Percentiles rank a stretch among this genome's conserved stretches.
Conservation (phyloP, 495 filamentous ascomycete genomes). For the Penicillium soppii region DNA sequence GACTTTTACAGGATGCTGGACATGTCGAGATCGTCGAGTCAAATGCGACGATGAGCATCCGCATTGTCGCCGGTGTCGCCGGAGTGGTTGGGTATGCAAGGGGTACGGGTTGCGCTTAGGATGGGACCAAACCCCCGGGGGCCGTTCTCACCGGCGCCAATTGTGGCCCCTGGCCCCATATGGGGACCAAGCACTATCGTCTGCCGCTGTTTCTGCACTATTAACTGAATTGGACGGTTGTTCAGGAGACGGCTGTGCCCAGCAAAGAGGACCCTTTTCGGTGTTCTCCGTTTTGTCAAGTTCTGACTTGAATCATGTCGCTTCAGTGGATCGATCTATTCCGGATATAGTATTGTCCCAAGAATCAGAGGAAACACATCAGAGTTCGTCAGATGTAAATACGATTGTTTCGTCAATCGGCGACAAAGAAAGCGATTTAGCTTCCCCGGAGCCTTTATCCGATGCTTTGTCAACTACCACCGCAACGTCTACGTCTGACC, state of each 20-base stretch:
- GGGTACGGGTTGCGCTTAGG: slow-evolving; percentile 36
- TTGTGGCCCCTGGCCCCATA: slow-evolving; percentile 9
- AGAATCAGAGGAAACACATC: background rate
- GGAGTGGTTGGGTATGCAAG: slow-evolving; percentile 39
- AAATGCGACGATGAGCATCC: slow-evolving; percentile 48
- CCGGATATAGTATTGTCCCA: background rate
- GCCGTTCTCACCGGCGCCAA: slow-evolving; percentile 19
- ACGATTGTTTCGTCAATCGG: background rate
- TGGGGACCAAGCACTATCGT: slow-evolving; percentile 9
- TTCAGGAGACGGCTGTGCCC: slow-evolving; percentile 13
- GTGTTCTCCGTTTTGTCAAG: slow-evolving; percentile 20
- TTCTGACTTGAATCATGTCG: background rate
- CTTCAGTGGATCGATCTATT: background rate
- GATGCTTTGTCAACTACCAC: background rate
- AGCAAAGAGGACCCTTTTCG: slow-evolving; percentile 25
- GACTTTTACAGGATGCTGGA: slow-evolving; percentile 33
- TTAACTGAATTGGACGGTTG: slow-evolving; percentile 19
- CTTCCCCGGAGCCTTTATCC: background rate
- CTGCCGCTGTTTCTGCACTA: slow-evolving; percentile 19
- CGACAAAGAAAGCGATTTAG: background rate
- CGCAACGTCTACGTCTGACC: background rate
- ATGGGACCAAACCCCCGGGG: slow-evolving; percentile 22
- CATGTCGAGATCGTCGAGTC: slow-evolving; percentile 35
- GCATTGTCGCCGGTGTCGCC: slow-evolving; percentile 36
- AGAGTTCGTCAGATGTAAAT: background rate